These are phyloP conservation scores for Nemania bipapillata DNA, from an alignment of 2,329 filamentous ascomycete genomes.

Conservation along the genomic window DNA sequence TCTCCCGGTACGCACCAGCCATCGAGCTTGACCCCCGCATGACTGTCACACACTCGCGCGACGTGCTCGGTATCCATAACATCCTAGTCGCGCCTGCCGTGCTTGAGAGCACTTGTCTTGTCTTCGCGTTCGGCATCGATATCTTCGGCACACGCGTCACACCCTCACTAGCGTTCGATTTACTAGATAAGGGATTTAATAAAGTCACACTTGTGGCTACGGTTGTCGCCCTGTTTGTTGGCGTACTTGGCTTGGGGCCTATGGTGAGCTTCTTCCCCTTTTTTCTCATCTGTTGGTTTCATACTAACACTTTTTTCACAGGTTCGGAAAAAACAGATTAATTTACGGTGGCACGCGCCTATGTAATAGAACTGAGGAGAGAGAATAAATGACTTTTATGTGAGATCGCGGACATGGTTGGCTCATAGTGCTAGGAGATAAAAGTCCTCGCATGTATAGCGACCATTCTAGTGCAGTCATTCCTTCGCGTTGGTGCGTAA, in stretches of 20 bases:
- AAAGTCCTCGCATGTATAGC: background rate
- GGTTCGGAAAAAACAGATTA: conserved; percentile 63
- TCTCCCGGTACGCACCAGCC: conserved; percentile 77
- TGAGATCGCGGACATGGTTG: background rate
- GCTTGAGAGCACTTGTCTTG: conserved; percentile 89
- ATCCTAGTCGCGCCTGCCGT: conserved; percentile 81
- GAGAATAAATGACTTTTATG: background rate
- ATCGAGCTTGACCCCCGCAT: conserved; percentile 86
- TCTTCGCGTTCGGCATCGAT: conserved; percentile 89
- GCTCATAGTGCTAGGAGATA: background rate
- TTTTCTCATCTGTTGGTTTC: background rate
- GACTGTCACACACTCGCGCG: conserved; percentile 82
- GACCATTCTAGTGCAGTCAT: too few species aligned
- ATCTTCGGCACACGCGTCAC: conserved; percentile 86
- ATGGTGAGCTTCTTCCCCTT: conserved; percentile 71
- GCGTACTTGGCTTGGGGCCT: conserved; percentile 81
- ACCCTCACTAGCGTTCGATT: conserved; percentile 91
- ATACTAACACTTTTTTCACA: conserved; percentile 41
- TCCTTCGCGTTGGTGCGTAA: too few species aligned
- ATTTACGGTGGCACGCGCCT: conserved; percentile 52
- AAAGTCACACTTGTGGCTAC: conserved; percentile 86
- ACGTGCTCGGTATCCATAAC: conserved; percentile 78
- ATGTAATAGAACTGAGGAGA: conserved; percentile 30
- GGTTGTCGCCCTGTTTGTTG: conserved; percentile 79
- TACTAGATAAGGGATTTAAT: conserved; percentile 92